Conservation (phyloP, 164 flowering plant genomes). For the Vitis labrusca region DNA sequence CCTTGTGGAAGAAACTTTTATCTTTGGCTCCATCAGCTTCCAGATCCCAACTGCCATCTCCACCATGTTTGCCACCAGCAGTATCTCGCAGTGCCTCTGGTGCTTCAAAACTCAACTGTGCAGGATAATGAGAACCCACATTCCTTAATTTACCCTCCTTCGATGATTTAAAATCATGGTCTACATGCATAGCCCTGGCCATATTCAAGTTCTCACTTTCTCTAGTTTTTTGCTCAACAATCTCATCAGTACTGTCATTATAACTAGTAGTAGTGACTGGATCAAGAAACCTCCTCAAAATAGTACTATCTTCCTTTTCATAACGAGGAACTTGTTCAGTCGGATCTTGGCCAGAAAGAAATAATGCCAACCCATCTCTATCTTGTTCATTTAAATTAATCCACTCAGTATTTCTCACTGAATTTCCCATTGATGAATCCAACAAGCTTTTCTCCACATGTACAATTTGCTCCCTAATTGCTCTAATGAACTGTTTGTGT, state of each 20-base stretch:
- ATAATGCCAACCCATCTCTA: constrained; percentile 44
- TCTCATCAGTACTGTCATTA: constrained; percentile 29
- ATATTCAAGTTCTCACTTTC: constrained; percentile 21
- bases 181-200: constrained; percentile 22
- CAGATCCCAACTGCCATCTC: constrained; percentile 26
- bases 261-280: constrained; percentile 31
- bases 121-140: constrained; percentile 26
- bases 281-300: constrained; percentile 40
- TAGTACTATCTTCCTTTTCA: constrained; percentile 26
- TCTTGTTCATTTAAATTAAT: constrained; percentile 45
- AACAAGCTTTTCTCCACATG: constrained; percentile 35
- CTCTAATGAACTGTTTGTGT: constrained; percentile 47
- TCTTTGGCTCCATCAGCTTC: constrained; percentile 26
- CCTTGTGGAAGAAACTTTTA: constrained; percentile 26
- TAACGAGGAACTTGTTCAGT: constrained; percentile 7
- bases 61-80: constrained; percentile 16
- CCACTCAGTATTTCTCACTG: constrained; percentile 23
- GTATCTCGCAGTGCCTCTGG: constrained; percentile 16
- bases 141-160: constrained; percentile 26
- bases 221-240: constrained; percentile 32
- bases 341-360: constrained; percentile 45
- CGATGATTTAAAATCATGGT: constrained; percentile 11
- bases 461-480: constrained; percentile 47
- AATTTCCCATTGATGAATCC: constrained; percentile 21
- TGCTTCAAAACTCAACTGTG: constrained; percentile 19